Evolutionary conservation across 257 asterid genomes (phyloP), one percentile per base, ranked within the genome.

Genomic region (Echites panduratus): DNA sequence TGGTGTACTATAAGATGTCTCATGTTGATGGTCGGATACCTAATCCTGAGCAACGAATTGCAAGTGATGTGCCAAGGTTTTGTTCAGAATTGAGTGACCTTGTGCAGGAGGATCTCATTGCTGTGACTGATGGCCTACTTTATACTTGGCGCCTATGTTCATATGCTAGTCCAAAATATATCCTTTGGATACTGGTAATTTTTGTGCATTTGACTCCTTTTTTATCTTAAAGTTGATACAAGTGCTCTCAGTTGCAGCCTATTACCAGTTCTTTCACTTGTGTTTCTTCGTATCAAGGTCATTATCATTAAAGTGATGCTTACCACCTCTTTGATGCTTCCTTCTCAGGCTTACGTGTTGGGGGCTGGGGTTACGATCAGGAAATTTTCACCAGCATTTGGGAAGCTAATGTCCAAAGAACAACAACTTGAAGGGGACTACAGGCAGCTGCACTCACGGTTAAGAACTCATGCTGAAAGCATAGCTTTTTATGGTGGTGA

Each of bases 111-210:
- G 97, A 95, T 81, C 89, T 95, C 62, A 75, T 89, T 77, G 99
- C 98, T 52, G 89, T 91, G 77, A 79, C 99, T 54, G 99, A 95
- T 79, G 97, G 94, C 26, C 40, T 95, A 81, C 95, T 92, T 76
- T 95, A 95, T 79, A 86, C 98, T 52, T 95, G 99, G 98, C 99
- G 98, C 63, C 83, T 95, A 72, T 95, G 99, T 87, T 89, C 99
- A 29, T 95, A 95, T 83, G 97, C 99, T 65, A 95, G 99, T 87
- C 99, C 99, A 61, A 95, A 92, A 85, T 95, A 95, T 85, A 71
- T 95, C 72, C 80, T 92, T 67, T 95, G 98, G 98, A 95, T 95
- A 78, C 83, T 95, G 97, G 99, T 95, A 82, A 13, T 20, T 48
- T 49, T 48, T 75, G 52, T 64, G 29, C 63, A 32, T 62, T 49